Evolutionary conservation across 805 yeast genomes (phyloP), one percentile per base, ranked within the genome.

Genomic region (Sugiyamaella valdiviana): DNA sequence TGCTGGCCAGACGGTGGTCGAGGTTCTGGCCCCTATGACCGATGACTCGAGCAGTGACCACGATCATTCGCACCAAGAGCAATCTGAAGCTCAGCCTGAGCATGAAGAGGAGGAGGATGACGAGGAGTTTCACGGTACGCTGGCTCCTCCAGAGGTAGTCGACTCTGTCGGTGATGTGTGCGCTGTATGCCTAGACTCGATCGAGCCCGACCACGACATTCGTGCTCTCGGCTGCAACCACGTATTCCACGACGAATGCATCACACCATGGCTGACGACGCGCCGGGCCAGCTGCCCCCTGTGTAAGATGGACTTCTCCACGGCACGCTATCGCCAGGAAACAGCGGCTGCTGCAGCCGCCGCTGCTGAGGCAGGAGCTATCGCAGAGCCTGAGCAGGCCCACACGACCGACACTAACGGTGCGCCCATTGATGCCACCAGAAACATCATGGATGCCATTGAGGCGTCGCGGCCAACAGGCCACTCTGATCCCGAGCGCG

Each of bases 201-300:
- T 83, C 43, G 84, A 79, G 54, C 75, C 75, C 43, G 80, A 75
- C 15, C 87, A 83, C 46, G 62, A 65, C 1, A 86, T 86, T 1
- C 76, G 95, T 44, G 88, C 88, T 0, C 71, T 87, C 39, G 70
- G 83, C 12, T 86, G 95, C 66, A 87, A 88, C 4, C 95, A 86
- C 65, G 88, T 83, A 1, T 86, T 81, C 73, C 95, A 86, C 60
- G 73, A 81, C 19, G 82, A 75, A 16, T 86, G 95, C 65, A 74
- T 87, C 46, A 88, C 83, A 53, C 90, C 90, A 2, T 86, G 95
- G 95, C 68, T 86, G 42, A 80, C 79, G 2, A 76, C 77, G 53
- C 70, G 91, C 56, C 74, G 83, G 44, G 90, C 89, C 0, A 81
- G 87, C 57, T 86, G 95, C 62, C 95, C 95, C 6, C 79, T 82